Evolutionary conservation across 2,329 filamentous ascomycete species (phyloP).

Genomic region (Ophiostoma tasmaniense): DNA sequence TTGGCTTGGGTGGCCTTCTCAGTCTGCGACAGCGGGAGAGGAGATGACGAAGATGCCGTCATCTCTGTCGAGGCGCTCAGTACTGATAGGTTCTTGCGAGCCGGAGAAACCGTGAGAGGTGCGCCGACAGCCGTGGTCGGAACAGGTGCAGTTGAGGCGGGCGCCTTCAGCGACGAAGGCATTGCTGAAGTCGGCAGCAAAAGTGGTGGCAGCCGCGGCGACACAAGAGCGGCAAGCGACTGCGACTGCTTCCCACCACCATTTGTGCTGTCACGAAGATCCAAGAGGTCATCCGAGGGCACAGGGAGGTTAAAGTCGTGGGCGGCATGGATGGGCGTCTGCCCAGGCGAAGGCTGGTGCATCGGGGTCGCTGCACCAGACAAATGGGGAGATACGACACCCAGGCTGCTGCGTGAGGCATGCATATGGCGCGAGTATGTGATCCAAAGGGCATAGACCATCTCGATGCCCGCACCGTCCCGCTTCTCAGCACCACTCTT

Average conservation of each 20-base stretch:
- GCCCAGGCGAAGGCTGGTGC: conserved; percentile 70
- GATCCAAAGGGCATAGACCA: conserved; percentile 93
- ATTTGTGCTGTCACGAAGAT: conserved; percentile 26
- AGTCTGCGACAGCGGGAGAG: neutral
- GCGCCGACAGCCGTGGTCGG: neutral
- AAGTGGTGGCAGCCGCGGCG: neutral
- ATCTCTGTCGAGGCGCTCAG: neutral
- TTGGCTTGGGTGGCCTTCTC: neutral
- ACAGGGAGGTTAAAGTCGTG: conserved; percentile 48
- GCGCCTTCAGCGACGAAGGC: neutral
- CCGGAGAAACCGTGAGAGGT: neutral
- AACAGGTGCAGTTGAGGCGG: neutral
- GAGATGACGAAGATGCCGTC: neutral
- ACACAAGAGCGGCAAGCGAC: conserved; percentile 22
- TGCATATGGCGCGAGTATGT: conserved; percentile 93
- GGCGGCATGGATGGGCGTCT: conserved; percentile 52
- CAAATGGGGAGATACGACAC: conserved; percentile 54
- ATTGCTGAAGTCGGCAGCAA: conserved; percentile 6
- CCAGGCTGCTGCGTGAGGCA: conserved; percentile 53
- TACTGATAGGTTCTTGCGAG: no score
- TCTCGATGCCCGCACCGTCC: conserved; percentile 39
- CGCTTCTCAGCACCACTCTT: conserved; percentile 1
- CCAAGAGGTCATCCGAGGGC: conserved; percentile 1
- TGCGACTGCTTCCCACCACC: conserved; percentile 32
- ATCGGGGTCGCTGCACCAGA: conserved; percentile 62